Base-by-base conservation (phyloP, 2,329 filamentous ascomycete species). In the Paecilomyces formosus region DNA sequence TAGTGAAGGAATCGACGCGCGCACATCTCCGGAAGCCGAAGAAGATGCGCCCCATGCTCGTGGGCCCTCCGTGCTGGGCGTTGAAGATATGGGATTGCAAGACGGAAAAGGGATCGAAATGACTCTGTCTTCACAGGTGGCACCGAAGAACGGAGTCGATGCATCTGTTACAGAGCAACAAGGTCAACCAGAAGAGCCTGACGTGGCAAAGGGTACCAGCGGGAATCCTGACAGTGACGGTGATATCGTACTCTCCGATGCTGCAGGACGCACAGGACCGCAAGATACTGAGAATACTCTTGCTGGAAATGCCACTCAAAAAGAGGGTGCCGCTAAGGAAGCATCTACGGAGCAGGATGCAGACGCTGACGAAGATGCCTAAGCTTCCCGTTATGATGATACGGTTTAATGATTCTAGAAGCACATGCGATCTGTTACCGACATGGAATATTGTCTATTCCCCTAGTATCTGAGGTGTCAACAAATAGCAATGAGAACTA, bases 31-130 rank as follows among this genome's bases (percentile, higher is more conserved):
- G 57, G 74, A 78, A 39, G 74, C 77, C 30, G 81, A 83, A 7
- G 87, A 90, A 60, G 81, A 85, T 56, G 68, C 76, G 2, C 90
- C 92, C 4, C 91, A 96, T 73, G 91, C 89, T 0, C 83, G 91
- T 49, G 93, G 93, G 0, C 94, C 94, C 0, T 85, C 90, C 30
- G 82, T 90, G 65, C 88, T 97, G 55, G 93, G 92, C 3, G 85
- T 92, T 60, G 86, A 90, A 65, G 94, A 99, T 70, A 88, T 90
- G 63, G 94, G 94, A 0, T 86, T 89, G 9, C 92, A 90, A 73
- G 77, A 74, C 57, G 77, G 77, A n/a, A 74, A 74, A 58, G 76
- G 75, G 2, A 68, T 79, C n/a, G 68, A 78, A 60, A 71, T 79
- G 70, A 68, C 66, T 3, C 70, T 78, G 55, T 57, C 63, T 18